Evolutionary conservation across 2,329 filamentous ascomycete genomes (phyloP), one percentile per base, ranked within the genome.

Genomic region (Zymoseptoria tritici): DNA sequence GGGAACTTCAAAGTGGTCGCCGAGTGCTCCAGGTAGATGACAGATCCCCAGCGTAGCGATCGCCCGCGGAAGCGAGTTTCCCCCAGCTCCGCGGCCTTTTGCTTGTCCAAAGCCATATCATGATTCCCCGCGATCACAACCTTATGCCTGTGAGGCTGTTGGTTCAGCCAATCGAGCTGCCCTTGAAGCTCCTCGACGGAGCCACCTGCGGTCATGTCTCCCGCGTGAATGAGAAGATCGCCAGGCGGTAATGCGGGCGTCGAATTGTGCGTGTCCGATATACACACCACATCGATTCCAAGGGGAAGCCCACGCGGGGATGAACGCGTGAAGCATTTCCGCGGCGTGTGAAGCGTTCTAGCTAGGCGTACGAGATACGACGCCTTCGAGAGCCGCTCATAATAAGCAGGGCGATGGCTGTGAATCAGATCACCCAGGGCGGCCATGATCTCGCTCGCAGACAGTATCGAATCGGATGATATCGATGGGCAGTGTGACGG

Each of bases 1-100:
- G 66, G 56, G 63, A 91, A 85, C 6, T 81, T 78, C n/a, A 76
- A 26, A 1, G 64, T 71, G 3, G 59, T 60, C 2, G 65, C 57
- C 1, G 62, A 63, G 58, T 73, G 67, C 42, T 75, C 61, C 6
- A 77, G 67, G 59, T 77, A 76, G 3, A 61, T 58, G 29, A 75
- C 66, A 49, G 64, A 63, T n/a, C 69, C 70, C 73, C 74, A 76
- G 19, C 68, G 60, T 6, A 75, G 62, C 52, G 56, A 61, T n/a
- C 63, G 5, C 26, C 64, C 58, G 59, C 61, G 49, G 51, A 62
- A 49, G 49, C 56, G 29, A 19, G 22, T n/a, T 7, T 22, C 16
- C 13, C 50, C 21, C 11, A 51, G n/a, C 19, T 51, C 16, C n/a
- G 21, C 24, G 29, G 13, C 20, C 55, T 66, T 71, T 2, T 19